phyloP scores from a whole-genome alignment of 2,329 filamentous ascomycete species.

The Geosmithia putterillii region DNA sequence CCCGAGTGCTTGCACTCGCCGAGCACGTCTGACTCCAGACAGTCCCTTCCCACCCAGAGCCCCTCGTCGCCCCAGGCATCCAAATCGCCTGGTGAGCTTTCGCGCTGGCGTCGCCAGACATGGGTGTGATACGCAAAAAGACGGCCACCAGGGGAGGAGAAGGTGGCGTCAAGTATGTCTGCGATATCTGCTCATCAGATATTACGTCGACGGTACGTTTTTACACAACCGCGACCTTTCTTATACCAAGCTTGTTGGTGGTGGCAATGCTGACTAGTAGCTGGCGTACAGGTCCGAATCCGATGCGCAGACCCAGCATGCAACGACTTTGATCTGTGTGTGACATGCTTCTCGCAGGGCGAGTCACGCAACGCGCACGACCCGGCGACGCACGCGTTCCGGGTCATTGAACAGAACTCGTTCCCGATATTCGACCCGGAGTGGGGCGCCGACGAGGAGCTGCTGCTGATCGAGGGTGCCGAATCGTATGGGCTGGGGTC shows the following conservation, averaged over 20 bases:
- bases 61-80: background rate
- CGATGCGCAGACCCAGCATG: conserved; percentile 75
- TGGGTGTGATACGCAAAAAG: conserved; percentile 97
- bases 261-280: background rate
- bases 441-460: conserved; percentile 95
- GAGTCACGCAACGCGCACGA: conserved; percentile 74
- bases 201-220: conserved; percentile 84
- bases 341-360: conserved; percentile 83
- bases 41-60: background rate
- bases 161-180: conserved; percentile 89
- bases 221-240: background rate
- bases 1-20: no score
- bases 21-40: no score
- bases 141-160: conserved; percentile 75
- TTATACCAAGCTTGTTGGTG: conserved; percentile 1
- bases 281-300: conserved; percentile 64
- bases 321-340: conserved; percentile 92
- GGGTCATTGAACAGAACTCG: conserved; percentile 95
- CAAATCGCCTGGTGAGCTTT: background rate
- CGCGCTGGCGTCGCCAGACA: conserved; percentile 20
- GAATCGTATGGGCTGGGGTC: conserved; percentile 95
- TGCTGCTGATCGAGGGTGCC: conserved; percentile 84
- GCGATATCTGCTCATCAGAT: conserved; percentile 91
- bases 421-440: conserved; percentile 91
- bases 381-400: conserved; percentile 74